A percentile compares a stretch with the other conserved stretches of the same genome.
Evolutionary conservation across 164 flowering plant genomes (phyloP).

Genomic region (Vitis rotundifolia): DNA sequence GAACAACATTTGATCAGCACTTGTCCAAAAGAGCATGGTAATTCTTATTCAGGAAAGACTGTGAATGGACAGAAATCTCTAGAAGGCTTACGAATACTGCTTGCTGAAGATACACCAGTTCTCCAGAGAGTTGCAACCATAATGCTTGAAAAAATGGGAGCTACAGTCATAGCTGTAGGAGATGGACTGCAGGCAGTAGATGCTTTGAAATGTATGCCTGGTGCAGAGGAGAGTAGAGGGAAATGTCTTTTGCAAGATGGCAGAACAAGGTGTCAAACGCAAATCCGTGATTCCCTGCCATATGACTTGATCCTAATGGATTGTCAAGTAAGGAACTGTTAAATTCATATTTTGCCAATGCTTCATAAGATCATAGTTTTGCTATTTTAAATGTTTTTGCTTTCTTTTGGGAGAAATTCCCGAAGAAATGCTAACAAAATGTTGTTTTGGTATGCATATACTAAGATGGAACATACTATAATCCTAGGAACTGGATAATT

Average conservation of each 20-base stretch:
- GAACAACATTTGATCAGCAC: conserved; percentile 17
- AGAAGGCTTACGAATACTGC: conserved; percentile 70
- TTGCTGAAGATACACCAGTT: conserved; percentile 96
- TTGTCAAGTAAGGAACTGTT: conserved; percentile 68
- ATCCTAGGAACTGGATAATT: no score
- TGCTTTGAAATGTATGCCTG: conserved; percentile 45
- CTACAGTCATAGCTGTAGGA: conserved; percentile 70
- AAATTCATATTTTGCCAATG: not conserved
- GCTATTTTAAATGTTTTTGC: not conserved
- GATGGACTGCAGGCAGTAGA: conserved; percentile 96
- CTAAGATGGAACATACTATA: no score
- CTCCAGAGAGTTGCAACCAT: conserved; percentile 91
- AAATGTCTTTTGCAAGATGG: conserved; percentile 17
- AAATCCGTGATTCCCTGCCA: conserved; percentile 26
- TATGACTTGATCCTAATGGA: conserved; percentile 95
- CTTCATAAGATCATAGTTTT: no score
- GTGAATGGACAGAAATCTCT: conserved; percentile 48
- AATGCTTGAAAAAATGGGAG: conserved; percentile 95
- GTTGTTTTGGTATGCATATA: no score
- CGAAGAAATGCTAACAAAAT: no score
- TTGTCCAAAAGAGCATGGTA: conserved; percentile 18
- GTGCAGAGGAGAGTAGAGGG: conserved; percentile 29
- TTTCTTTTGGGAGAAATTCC: not conserved
- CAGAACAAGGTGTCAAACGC: conserved; percentile 27
- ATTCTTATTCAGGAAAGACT: conserved; percentile 19